Conservation (phyloP, 2,329 filamentous ascomycete genomes). For the Geosmithia flava region DNA sequence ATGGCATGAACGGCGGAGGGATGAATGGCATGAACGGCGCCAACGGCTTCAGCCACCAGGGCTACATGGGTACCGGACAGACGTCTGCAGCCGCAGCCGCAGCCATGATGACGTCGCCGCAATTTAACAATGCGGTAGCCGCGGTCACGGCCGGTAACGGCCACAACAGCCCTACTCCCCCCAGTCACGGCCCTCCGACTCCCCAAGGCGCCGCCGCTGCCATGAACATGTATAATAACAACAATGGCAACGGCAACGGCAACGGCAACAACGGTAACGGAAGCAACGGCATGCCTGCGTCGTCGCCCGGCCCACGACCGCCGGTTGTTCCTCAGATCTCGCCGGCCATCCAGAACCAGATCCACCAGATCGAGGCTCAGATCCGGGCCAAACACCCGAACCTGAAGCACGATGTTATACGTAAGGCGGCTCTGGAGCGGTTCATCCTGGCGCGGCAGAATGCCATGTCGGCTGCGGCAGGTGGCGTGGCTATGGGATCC, state of each 20-base stretch:
- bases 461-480: conserved; percentile 43
- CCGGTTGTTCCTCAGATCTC: conserved; percentile 23
- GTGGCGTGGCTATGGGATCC: conserved; percentile 21
- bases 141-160: conserved; percentile 12
- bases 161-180: conserved; percentile 32
- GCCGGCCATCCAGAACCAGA: conserved; percentile 30
- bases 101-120: conserved; percentile 30
- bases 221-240: conserved; percentile 11
- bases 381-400: conserved; percentile 39
- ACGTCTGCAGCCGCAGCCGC: conserved; percentile 9
- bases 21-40: conserved; percentile 19
- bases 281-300: conserved; percentile 33
- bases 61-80: conserved; percentile 38
- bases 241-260: conserved; percentile 6
- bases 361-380: conserved; percentile 37
- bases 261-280: conserved; percentile 6
- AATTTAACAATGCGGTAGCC: conserved; percentile 26
- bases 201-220: conserved; percentile 10
- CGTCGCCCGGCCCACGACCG: conserved; percentile 25
- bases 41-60: conserved; percentile 36
- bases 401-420: conserved; percentile 33
- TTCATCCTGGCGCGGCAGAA: conserved; percentile 31
- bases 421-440: conserved; percentile 37
- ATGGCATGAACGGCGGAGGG: conserved; percentile 2
- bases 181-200: conserved; percentile 25